Evolutionary conservation across 2,329 filamentous ascomycete genomes (phyloP), one percentile per base, ranked within the genome.

Genomic region (Aspergillus oerlinghausenensis): DNA sequence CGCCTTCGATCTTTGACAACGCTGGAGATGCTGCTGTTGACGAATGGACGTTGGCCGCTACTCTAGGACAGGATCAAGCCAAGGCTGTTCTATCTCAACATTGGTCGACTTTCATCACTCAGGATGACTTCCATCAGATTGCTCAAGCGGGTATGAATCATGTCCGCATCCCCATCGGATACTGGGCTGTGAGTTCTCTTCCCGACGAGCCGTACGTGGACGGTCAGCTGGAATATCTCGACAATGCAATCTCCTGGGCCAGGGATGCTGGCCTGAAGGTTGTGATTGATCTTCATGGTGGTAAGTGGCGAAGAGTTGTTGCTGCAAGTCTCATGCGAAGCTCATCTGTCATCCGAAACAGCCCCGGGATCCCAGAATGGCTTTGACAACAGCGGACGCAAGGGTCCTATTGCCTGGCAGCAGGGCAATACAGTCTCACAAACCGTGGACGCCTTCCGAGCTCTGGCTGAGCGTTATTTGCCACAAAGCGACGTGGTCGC

Each of bases 251-350:
- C 55, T 70, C 74, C 58, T 86, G 86, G 82, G 87, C 86, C 10
- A 72, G 79, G 56, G 73, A 68, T 48, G 77, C 81, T 48, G 82
- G 82, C 3, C 68, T 89, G 50, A 86, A 86, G 65, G 83, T 88
- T 45, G 80, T 87, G 72, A 79, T 89, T 63, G 87, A 89, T 67
- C 72, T 89, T 23, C 87, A 89, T 65, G 86, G 86, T 62, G 83
- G 82, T 84, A 70, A 69, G 79, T 74, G 42, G 3, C 5, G 17
- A 17, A 47, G 11, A 25, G 28, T 14, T 9, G 35, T 23, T 14
- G 3, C 32, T 4, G 4, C 32, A 35, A 35, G 32, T 7, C 25
- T 23, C 1, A 19, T 26, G 14, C 10, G 7, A 51, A 8, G 28
- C 55, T 66, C 42, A 60, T 52, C 47, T 17, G 49, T 14, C 7